phyloP scores from a whole-genome alignment of 805 yeast genomes.

The Spathaspora boniae region DNA sequence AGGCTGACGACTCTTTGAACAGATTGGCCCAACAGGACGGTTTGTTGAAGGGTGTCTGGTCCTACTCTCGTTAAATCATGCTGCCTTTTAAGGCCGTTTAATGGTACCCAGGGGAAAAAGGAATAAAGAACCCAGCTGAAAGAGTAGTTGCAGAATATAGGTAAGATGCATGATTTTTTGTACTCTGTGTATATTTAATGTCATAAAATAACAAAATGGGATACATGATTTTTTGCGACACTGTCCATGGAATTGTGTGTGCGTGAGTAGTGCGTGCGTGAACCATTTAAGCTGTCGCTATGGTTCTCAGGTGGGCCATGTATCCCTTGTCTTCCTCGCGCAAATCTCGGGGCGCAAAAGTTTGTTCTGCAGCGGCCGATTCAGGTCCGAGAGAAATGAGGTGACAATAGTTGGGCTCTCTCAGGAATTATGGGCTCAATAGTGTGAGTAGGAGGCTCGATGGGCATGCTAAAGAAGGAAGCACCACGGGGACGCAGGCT shows the following conservation, averaged over 20 bases:
- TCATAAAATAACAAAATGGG: slow-evolving; percentile 6
- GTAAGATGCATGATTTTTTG: slow-evolving; percentile 4
- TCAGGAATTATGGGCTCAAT: too few species aligned
- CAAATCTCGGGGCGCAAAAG: background rate
- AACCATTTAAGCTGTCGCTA: too few species aligned
- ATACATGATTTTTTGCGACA: slow-evolving; percentile 2
- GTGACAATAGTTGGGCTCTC: too few species aligned
- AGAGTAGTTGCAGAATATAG: too few species aligned
- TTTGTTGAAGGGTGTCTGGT: slow-evolving; percentile 93
- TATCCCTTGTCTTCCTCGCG: background rate
- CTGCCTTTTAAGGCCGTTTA: slow-evolving; percentile 27
- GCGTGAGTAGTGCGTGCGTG: background rate
- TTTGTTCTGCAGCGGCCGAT: too few species aligned
- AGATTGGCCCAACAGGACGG: slow-evolving; percentile 99
- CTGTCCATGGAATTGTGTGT: background rate
- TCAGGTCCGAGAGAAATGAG: too few species aligned
- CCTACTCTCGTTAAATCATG: slow-evolving; percentile 78
- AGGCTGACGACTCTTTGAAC: slow-evolving; percentile 98
- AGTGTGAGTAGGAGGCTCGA: too few species aligned
- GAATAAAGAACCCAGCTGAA: too few species aligned
- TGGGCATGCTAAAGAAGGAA: too few species aligned
- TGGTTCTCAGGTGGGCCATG: background rate
- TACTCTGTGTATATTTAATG: slow-evolving; percentile 11
- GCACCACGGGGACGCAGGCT: too few species aligned
- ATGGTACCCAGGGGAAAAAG: too few species aligned